Conservation (phyloP, 331 rosid genomes). For the Phaseolus coccineus region DNA sequence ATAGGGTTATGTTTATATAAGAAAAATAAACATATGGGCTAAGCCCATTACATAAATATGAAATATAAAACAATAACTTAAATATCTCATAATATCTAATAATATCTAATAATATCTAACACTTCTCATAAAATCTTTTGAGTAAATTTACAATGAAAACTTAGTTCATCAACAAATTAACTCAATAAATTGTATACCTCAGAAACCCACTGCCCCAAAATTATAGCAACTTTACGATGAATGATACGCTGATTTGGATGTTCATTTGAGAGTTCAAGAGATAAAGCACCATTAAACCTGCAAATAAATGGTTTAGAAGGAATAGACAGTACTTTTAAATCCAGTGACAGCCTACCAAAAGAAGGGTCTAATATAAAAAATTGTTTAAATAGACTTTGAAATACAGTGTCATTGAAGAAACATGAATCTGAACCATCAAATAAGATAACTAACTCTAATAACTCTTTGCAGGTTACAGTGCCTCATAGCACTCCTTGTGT, state of each 20-base stretch:
- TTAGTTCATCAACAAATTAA: constrained; percentile 20
- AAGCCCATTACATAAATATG: no score
- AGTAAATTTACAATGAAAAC: constrained; percentile 37
- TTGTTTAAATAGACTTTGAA: constrained; percentile 4
- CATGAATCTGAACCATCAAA: constrained; percentile 39
- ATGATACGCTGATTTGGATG: constrained; percentile 87
- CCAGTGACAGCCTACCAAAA: constrained; percentile 23
- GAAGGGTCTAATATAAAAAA: constrained; percentile 27
- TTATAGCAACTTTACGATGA: constrained; percentile 89
- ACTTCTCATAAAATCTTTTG: constrained; percentile 26
- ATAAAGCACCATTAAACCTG: constrained; percentile 97
- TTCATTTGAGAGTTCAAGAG: constrained; percentile 86
- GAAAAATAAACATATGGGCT: no score
- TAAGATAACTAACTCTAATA: constrained; percentile 4
- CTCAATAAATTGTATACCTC: constrained; percentile 66
- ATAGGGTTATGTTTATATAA: no score
- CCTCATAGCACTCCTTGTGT: neutral
- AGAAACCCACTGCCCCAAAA: constrained; percentile 99
- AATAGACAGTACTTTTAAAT: constrained; percentile 32
- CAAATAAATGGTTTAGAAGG: constrained; percentile 44
- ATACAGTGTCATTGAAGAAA: constrained; percentile 8
- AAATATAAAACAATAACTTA: no score
- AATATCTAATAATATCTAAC: no score
- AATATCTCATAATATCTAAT: no score
- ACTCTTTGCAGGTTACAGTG: neutral